Evolutionary conservation across 2,329 filamentous ascomycete genomes (phyloP).

Genomic region (Aspergillus aculeatus): DNA sequence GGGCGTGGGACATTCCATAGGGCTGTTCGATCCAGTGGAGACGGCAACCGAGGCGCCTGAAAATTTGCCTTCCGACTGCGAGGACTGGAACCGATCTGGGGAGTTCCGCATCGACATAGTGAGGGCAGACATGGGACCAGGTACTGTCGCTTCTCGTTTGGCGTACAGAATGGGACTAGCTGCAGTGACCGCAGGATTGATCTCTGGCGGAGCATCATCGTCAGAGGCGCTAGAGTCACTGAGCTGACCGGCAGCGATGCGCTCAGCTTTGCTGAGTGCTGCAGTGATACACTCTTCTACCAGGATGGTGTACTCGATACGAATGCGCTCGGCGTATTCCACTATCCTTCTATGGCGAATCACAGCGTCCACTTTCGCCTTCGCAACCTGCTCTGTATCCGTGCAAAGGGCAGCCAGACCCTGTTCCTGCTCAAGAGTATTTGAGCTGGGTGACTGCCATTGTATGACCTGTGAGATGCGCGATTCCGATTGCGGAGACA

Average conservation of each 20-base stretch:
- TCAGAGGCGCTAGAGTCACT: slow-evolving; percentile 72
- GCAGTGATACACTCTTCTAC: slow-evolving; percentile 96
- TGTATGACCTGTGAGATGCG: slow-evolving; percentile 91
- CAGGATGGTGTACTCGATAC: slow-evolving; percentile 85
- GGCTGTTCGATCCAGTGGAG: slow-evolving; percentile 85
- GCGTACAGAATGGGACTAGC: slow-evolving; percentile 10
- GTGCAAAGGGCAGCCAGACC: slow-evolving; percentile 83
- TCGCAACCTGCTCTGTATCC: slow-evolving; percentile 82
- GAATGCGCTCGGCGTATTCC: slow-evolving; percentile 93
- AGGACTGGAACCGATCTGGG: slow-evolving; percentile 50
- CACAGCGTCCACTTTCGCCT: slow-evolving; percentile 88
- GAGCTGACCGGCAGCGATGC: slow-evolving; percentile 79
- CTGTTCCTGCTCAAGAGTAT: slow-evolving; percentile 89
- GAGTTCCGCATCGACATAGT: slow-evolving; percentile 56
- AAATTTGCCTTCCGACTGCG: slow-evolving; percentile 48
- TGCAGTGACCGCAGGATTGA: slow-evolving; percentile 9
- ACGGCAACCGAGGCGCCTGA: slow-evolving; percentile 66
- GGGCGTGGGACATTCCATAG: slow-evolving; percentile 85
- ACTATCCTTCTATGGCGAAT: slow-evolving; percentile 88
- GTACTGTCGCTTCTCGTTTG: slow-evolving; percentile 13
- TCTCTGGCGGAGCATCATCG: slow-evolving; percentile 51
- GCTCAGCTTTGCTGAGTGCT: slow-evolving; percentile 83
- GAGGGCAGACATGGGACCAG: slow-evolving; percentile 49
- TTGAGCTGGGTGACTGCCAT: slow-evolving; percentile 92
- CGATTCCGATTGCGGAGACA: slow-evolving; percentile 94